Base-by-base conservation (phyloP, 495 filamentous ascomycete species). In the Annulohypoxylon maeteangense region DNA sequence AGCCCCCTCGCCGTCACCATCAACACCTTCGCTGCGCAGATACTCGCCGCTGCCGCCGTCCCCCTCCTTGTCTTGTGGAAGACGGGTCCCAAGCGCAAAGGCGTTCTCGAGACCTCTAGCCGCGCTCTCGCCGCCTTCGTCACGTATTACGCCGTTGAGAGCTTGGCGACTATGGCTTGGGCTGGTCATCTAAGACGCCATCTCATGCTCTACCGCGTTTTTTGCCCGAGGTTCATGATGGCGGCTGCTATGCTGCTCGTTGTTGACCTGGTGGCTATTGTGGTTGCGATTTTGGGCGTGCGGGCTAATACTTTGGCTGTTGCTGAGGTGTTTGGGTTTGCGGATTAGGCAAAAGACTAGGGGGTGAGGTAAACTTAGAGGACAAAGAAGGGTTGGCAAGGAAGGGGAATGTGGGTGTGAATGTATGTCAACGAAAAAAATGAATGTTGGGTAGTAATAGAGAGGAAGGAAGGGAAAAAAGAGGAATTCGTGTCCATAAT, bases 141-240 rank as follows among this genome's bases (percentile, higher is more conserved):
- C 5, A 83, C 93, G 3, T 97, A 93, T 73, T 92, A 93, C 66
- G 91, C 93, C 3, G 89, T 90, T 25, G 87, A 97, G 74, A 89
- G 90, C 36, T 81, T 95, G 10, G 92, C 93, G 0, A 97, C 93
- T 3, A 94, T 91, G 67, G 89, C 92, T 79, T 97, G 93, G 90
- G 93, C 95, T 0, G 94, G 92, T 6, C 87, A 92, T 74, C 81
- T 99, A 56, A 83, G 96, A 38, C 85, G 95, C 54, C 95, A 99
- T 81, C 83, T 99, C 50, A 99, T 99, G 96, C 84, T 99, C 31
- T 98, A 95, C 80, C 88, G 96, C n/a, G 93, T 99, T 56, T 99
- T 99, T 72, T 89, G 83, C 78, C 95, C 95, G 32, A 78, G 93
- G 36, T 98, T 93, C 78, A 93, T 98, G 92, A 87, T 92, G 69